Evolutionary conservation across 1,139 yeast species (phyloP).

Genomic region (Pichia cactophila): DNA sequence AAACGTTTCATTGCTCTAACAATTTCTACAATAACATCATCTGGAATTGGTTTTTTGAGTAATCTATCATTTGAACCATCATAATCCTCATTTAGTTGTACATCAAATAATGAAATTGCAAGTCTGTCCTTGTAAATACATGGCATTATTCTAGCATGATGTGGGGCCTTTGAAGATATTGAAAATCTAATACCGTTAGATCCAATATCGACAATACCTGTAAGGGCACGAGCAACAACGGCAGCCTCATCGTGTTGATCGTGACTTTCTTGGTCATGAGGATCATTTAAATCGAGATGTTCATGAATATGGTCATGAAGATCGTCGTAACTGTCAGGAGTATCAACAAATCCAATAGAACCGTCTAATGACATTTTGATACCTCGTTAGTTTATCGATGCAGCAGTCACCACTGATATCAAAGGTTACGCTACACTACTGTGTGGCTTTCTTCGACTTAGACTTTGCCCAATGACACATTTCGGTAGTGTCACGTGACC

Average conservation of each 20-base stretch:
- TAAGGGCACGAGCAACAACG: conserved; percentile 43
- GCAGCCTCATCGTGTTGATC: conserved; percentile 39
- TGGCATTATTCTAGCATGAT: conserved; percentile 63
- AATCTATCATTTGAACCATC: conserved; percentile 17
- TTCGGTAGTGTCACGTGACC: background rate
- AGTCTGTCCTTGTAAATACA: conserved; percentile 63
- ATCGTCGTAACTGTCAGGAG: conserved; percentile 22
- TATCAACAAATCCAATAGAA: conserved; percentile 3
- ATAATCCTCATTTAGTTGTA: conserved; percentile 35
- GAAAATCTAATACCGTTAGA: conserved; percentile 63
- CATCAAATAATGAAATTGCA: conserved; percentile 58
- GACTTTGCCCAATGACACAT: background rate
- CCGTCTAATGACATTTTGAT: conserved; percentile 10
- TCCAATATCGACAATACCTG: conserved; percentile 63
- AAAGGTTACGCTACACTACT: too few species aligned
- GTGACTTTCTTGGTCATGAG: background rate
- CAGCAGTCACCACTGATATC: too few species aligned
- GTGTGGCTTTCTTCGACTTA: too few species aligned
- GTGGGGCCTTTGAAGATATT: conserved; percentile 54
- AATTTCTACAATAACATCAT: conserved; percentile 46
- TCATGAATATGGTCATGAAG: conserved; percentile 11
- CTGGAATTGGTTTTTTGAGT: conserved; percentile 45
- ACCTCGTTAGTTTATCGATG: too few species aligned
- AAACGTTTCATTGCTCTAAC: conserved; percentile 54
- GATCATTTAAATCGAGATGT: conserved; percentile 18